A percentile compares a stretch with the other conserved stretches of the same genome.
These are phyloP conservation scores for Zygoascus meyerae DNA, from an alignment of 1,139 yeast species.

Conservation along the genomic window DNA sequence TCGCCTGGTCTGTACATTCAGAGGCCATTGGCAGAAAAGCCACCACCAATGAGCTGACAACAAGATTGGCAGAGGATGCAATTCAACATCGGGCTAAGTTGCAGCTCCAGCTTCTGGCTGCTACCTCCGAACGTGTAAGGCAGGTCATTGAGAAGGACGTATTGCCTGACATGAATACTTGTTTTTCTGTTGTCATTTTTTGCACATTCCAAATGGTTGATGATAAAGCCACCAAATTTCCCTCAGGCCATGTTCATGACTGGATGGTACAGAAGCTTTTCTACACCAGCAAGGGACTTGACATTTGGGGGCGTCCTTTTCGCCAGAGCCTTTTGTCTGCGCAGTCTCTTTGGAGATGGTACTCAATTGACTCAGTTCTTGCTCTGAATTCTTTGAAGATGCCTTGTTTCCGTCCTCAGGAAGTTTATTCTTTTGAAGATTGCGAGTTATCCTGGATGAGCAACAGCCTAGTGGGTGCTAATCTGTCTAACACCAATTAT, in stretches of 20 bases:
- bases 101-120: not conserved
- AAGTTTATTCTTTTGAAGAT: not conserved
- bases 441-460: not conserved
- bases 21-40: not conserved
- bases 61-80: slow-evolving; percentile 1
- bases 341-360: not conserved
- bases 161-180: not conserved
- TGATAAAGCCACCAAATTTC: not conserved
- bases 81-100: not conserved
- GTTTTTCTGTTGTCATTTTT: not conserved
- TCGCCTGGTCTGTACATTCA: not conserved
- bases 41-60: not conserved
- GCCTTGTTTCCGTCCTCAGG: slow-evolving; percentile 3
- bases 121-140: not conserved
- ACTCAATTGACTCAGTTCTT: not conserved
- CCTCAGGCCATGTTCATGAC: not conserved
- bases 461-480: not conserved
- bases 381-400: not conserved
- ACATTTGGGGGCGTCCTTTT: not conserved
- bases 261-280: slow-evolving; percentile 3
- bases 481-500: not conserved
- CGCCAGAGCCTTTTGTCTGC: too few species aligned
- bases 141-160: not conserved
- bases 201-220: not conserved
- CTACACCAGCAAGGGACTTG: not conserved